Evolutionary conservation across 257 asterid species (phyloP).

Genomic region (Solanum sitiens): DNA sequence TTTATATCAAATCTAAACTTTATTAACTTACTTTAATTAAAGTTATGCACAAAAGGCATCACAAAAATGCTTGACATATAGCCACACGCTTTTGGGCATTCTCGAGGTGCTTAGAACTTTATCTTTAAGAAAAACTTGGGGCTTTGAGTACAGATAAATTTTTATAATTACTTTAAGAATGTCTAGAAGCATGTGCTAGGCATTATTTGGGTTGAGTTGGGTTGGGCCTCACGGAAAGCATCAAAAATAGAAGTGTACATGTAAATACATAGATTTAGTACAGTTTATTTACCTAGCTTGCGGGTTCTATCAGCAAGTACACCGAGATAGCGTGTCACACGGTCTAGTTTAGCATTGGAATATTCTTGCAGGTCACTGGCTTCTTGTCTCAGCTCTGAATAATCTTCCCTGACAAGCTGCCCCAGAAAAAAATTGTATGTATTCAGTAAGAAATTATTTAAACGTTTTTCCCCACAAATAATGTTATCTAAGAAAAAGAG

Average conservation of each 20-base stretch:
- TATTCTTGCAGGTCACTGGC: slow-evolving; percentile 93
- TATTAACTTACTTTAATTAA: not conserved
- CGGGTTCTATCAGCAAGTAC: slow-evolving; percentile 93
- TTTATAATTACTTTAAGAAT: not conserved
- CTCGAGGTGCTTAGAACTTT: not conserved
- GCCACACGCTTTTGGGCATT: not conserved
- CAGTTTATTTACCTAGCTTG: slow-evolving; percentile 52
- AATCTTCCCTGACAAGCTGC: slow-evolving; percentile 84
- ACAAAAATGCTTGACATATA: not conserved
- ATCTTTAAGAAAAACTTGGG: not conserved
- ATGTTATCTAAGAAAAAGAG: not conserved
- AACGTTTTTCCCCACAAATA: not conserved
- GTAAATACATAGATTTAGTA: not conserved
- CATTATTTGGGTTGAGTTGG: not conserved
- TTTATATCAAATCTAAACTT: not conserved
- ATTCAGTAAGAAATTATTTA: not conserved
- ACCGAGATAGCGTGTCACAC: slow-evolving; percentile 86
- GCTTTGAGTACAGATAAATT: not conserved
- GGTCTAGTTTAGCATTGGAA: slow-evolving; percentile 89
- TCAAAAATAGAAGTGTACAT: not conserved
- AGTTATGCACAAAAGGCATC: not conserved
- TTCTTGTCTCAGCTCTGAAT: slow-evolving; percentile 78
- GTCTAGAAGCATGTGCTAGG: not conserved
- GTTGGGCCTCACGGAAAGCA: not conserved
- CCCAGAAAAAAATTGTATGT: slow-evolving; percentile 8